Base-by-base conservation (phyloP, 768 basidiomycete species). In the Naematelia encephala region DNA sequence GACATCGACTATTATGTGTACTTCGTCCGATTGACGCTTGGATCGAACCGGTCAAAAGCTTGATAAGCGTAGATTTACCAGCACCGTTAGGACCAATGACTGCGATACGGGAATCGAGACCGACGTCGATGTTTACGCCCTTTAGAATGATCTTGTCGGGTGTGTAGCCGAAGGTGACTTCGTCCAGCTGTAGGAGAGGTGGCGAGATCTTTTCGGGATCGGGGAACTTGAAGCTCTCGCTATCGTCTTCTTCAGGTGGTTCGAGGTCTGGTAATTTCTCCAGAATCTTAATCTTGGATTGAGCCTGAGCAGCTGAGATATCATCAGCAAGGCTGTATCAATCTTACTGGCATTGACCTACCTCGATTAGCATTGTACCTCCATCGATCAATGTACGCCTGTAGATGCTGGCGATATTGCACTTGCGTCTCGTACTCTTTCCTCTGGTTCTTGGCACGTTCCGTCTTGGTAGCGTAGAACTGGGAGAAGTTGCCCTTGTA, bases 401-500 rank as follows among this genome's bases (percentile, higher is more conserved):
- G 94, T 27, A 98, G 79, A 80, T 96, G 91, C 69, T 89, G 88
- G 56, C 96, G 84, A 75, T 98, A 98, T 10, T 89, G 87, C 84
- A 96, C 86, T 78, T 99, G 96, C 0, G 91, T 82, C 29, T 98
- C 94, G 77, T 98, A 99, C 77, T 98, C 94, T 78, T 91, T 92
- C 77, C 71, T 75, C 62, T 93, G 79, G 71, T 92, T 92, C 59
- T 86, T 85, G 67, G 91, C 89, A 25, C 96, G 87, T 73, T 98
- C 96, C 3, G 88, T 89, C 79, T 98, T 97, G 21, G 94, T 98
- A 1, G 94, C 93, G 75, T 99, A 98, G 82, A 99, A 98, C 76
- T 98, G 93, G 1, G 89, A 86, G 78, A 98, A 99, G 80, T 98
- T 98, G 85, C 94, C 96, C 80, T 97, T 96, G 81, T 93, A 98